Evolutionary conservation across 1,284 basidiomycete species (phyloP), one percentile per base, ranked within the genome.

Genomic region (Malassezia yamatoensis): DNA sequence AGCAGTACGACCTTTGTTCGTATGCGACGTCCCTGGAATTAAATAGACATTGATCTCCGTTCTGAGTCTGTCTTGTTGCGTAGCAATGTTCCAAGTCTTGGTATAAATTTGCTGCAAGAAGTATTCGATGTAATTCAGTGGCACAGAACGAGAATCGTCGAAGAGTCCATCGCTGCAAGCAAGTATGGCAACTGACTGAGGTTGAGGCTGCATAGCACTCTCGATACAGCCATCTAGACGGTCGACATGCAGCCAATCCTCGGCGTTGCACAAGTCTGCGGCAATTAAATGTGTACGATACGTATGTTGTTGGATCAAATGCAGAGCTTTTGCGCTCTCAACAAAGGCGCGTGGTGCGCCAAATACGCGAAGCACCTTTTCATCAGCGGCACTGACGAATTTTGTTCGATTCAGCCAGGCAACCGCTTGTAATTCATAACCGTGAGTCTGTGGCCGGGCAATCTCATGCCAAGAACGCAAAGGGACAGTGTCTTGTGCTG

Each of bases 351-450:
- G 58, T 10, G 72, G 67, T 21, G 70, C 68, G 20, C 60, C 54
- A 58, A 74, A 74, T 33, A 71, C 61, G 12, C 72, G 63, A 44
- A 72, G 51, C n/a, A 74, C 64, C 58, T 74, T 74, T 45, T 74
- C 72, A 52, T 74, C 72, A 12, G 68, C 68, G 9, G 70, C 72
- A 48, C 67, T 69, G 15, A 65, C 68, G 43, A 74, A 73, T 46
- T 60, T 56, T 46, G 68, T 58, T 21, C 63, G 64, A 38, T 68
- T 65, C 45, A 72, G 62, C 68, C 67, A 74, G 0, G 67, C 58
- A 48, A 66, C 64, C 11, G 60, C 53, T 16, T 61, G 54, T 34
- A 74, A 37, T 16, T 66, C 70, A 60, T 72, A 72, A 10, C 72
- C 72, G 50, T 74, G 72, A 10, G 69, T 68, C 38, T 74, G 72